phyloP scores from a whole-genome alignment of 192 early-diverging fungal genomes.

The Podila epicladia region DNA sequence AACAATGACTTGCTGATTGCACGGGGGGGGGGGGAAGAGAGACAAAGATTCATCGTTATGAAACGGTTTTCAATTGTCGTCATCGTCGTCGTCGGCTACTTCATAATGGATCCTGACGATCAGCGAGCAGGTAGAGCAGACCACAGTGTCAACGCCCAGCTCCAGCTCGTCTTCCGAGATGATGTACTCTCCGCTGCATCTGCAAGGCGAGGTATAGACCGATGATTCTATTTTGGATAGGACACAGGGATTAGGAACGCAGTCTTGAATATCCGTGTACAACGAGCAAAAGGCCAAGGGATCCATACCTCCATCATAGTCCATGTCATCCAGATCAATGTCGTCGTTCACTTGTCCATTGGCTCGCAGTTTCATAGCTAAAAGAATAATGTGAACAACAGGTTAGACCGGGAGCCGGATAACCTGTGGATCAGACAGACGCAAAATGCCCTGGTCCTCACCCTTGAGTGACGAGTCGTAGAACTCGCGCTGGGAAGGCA shows the following conservation, averaged over 20 bases:
- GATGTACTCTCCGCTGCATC: conserved; percentile 71
- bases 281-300: background rate
- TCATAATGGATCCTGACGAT: conserved; percentile 76
- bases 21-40: too few species aligned
- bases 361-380: conserved; percentile 44
- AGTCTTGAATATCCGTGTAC: background rate
- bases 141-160: conserved; percentile 65
- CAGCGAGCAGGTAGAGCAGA: conserved; percentile 75
- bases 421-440: background rate
- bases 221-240: conserved; percentile 20
- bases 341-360: conserved; percentile 74
- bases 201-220: conserved; percentile 64
- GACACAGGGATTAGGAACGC: background rate
- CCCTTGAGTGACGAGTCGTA: conserved; percentile 65
- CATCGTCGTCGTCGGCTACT: conserved; percentile 59
- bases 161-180: conserved; percentile 76
- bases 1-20: too few species aligned
- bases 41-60: too few species aligned
- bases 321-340: conserved; percentile 87
- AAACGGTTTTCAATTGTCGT: background rate
- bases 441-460: background rate
- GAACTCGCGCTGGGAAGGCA: conserved; percentile 51
- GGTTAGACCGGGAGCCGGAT: background rate
- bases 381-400: background rate
- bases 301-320: conserved; percentile 62